phyloP scores from a whole-genome alignment of 257 asterid species.

The Primulina tabacum region DNA sequence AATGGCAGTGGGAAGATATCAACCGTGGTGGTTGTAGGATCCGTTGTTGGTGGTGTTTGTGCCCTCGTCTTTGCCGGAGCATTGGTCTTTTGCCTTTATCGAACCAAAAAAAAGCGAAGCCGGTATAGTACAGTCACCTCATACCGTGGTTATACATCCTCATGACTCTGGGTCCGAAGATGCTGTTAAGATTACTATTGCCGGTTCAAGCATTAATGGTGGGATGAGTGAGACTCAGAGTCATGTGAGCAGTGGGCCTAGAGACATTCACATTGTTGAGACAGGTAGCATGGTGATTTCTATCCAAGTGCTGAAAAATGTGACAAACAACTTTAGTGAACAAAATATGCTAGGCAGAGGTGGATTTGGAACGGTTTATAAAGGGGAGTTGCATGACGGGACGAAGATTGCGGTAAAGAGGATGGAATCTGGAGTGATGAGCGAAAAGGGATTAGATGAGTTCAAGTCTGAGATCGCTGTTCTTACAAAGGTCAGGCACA shows the following conservation, averaged over 20 bases:
- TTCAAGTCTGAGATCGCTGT: slow-evolving; percentile 23
- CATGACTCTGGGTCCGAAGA: neutral
- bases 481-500: slow-evolving; percentile 27
- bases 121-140: neutral
- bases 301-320: slow-evolving; percentile 4
- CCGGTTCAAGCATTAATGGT: slow-evolving; percentile 13
- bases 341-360: slow-evolving; percentile 10
- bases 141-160: neutral
- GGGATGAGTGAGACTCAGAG: slow-evolving; percentile 14
- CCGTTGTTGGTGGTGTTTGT: neutral
- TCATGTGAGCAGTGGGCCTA: slow-evolving; percentile 20
- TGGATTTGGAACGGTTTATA: slow-evolving; percentile 1
- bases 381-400: slow-evolving; percentile 20
- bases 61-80: neutral
- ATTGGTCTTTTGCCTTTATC: neutral
- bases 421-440: slow-evolving; percentile 30
- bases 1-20: neutral
- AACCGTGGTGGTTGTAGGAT: neutral
- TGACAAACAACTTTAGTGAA: slow-evolving; percentile 9
- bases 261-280: slow-evolving; percentile 22
- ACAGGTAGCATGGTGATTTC: slow-evolving; percentile 16
- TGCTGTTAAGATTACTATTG: neutral
- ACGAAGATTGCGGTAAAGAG: slow-evolving; percentile 26
- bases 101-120: neutral
- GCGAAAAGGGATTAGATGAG: slow-evolving; percentile 28